phyloP scores from a whole-genome alignment of 352 stramenopile species.

The Phytopythium sindhum region DNA sequence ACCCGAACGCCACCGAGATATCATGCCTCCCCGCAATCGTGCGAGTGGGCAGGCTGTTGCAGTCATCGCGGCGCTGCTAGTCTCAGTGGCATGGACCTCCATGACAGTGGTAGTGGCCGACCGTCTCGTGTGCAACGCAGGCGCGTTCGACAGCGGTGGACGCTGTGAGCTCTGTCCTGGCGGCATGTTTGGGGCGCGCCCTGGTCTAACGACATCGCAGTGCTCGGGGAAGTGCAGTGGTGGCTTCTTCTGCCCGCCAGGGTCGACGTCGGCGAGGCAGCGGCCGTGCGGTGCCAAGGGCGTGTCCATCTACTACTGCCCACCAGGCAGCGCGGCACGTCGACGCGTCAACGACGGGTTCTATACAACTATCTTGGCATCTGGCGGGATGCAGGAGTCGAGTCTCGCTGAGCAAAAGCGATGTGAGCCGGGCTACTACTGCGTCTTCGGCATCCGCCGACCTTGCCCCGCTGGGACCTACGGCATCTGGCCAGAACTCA shows the following conservation, averaged over 20 bases:
- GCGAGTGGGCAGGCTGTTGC: neutral
- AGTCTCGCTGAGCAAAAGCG: slow-evolving; percentile 14
- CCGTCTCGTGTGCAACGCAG: slow-evolving; percentile 37
- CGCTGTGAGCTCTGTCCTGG: slow-evolving; percentile 44
- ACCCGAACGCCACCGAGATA: neutral
- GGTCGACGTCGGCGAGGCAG: slow-evolving; percentile 50
- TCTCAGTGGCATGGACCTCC: neutral
- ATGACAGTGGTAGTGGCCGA: slow-evolving; percentile 9
- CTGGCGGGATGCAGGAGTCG: slow-evolving; percentile 5
- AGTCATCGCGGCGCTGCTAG: neutral
- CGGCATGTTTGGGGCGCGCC: slow-evolving; percentile 37
- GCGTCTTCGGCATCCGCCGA: slow-evolving; percentile 48
- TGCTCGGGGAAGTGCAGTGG: slow-evolving; percentile 50
- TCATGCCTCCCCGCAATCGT: neutral
- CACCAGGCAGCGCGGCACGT: slow-evolving; percentile 36
- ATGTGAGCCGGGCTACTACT: slow-evolving; percentile 71
- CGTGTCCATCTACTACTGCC: slow-evolving; percentile 52
- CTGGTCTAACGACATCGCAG: slow-evolving; percentile 27
- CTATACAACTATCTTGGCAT: slow-evolving; percentile 34
- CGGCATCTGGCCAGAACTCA: slow-evolving; percentile 32
- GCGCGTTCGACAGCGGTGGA: slow-evolving; percentile 30
- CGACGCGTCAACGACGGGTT: slow-evolving; percentile 40
- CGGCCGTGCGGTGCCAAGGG: slow-evolving; percentile 33
- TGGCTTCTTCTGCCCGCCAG: slow-evolving; percentile 56
- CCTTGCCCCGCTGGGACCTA: slow-evolving; percentile 49